phyloP scores from a whole-genome alignment of 352 stramenopile species.

The Halophytophthora polymorphica region DNA sequence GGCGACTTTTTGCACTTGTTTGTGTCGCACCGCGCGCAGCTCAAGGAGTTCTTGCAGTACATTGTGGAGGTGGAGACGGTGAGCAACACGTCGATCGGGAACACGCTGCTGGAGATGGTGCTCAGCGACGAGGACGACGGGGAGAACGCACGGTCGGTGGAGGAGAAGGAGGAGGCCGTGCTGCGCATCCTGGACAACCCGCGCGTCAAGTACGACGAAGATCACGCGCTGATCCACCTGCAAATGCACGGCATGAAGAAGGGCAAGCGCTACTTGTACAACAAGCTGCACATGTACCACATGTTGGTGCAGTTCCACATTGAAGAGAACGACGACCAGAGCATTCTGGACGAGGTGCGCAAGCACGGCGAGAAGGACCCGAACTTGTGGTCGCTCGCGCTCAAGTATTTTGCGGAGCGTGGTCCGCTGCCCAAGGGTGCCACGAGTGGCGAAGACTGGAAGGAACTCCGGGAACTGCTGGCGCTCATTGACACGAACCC shows the following conservation, averaged over 20 bases:
- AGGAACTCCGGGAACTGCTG: slow-evolving; percentile 75
- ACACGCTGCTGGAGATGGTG: slow-evolving; percentile 88
- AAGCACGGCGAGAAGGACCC: slow-evolving; percentile 88
- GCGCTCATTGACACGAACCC: slow-evolving; percentile 75
- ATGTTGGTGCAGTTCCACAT: slow-evolving; percentile 94
- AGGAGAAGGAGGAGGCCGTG: slow-evolving; percentile 78
- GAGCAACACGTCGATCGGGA: slow-evolving; percentile 86
- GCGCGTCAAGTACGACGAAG: slow-evolving; percentile 88
- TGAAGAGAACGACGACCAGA: slow-evolving; percentile 88
- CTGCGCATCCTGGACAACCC: slow-evolving; percentile 89
- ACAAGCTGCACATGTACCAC: slow-evolving; percentile 93
- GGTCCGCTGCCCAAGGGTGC: slow-evolving; percentile 66
- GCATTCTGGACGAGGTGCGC: slow-evolving; percentile 87
- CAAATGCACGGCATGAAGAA: slow-evolving; percentile 92
- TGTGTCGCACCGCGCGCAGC: slow-evolving; percentile 85
- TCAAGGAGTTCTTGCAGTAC: slow-evolving; percentile 89
- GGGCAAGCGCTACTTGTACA: slow-evolving; percentile 92
- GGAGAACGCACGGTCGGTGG: slow-evolving; percentile 27
- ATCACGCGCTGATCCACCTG: slow-evolving; percentile 92
- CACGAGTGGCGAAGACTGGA: slow-evolving; percentile 67
- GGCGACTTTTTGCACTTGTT: slow-evolving; percentile 92
- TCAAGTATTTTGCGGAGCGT: slow-evolving; percentile 89
- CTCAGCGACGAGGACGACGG: slow-evolving; percentile 64
- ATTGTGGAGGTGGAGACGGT: slow-evolving; percentile 88
- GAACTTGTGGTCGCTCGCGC: slow-evolving; percentile 87